Evolutionary conservation across 2,329 filamentous ascomycete genomes (phyloP).

Genomic region (Colletotrichum eremochloae): DNA sequence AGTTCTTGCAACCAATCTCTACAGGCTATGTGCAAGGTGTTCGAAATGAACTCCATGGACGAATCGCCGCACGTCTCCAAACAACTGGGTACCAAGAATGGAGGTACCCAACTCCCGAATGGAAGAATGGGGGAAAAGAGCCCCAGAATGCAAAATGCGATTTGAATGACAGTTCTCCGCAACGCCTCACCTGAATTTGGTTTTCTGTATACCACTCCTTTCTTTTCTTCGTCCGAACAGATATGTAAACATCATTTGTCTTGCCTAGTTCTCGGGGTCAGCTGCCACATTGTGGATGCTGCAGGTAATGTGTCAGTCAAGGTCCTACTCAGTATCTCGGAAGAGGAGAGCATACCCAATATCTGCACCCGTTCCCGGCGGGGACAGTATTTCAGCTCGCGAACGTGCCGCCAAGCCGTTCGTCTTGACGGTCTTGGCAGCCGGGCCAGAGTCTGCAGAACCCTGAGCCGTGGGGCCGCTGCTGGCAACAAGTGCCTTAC

Average conservation of each 20-base stretch:
- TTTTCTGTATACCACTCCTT: slow-evolving; percentile 9
- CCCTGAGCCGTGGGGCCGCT: slow-evolving; percentile 24
- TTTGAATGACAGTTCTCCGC: slow-evolving; percentile 13
- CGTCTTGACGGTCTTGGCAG: slow-evolving; percentile 23
- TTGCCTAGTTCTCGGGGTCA: slow-evolving; percentile 25
- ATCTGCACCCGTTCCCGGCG: slow-evolving; percentile 16
- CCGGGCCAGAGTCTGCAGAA: slow-evolving; percentile 9
- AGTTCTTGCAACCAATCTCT: slow-evolving; percentile 16
- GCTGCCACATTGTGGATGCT: slow-evolving; percentile 35
- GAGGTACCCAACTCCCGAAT: slow-evolving; percentile 7
- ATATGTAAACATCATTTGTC: slow-evolving; percentile 11
- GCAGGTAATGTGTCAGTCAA: not conserved
- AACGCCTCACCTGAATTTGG: slow-evolving; percentile 28
- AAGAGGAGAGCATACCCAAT: slow-evolving; percentile 11
- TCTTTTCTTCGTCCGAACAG: not conserved
- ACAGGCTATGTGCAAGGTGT: slow-evolving; percentile 12
- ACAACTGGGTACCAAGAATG: not conserved
- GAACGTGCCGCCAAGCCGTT: slow-evolving; percentile 13
- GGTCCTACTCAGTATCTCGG: not conserved
- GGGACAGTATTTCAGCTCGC: slow-evolving; percentile 19
- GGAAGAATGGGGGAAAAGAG: not conserved
- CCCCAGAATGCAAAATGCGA: slow-evolving; percentile 2
- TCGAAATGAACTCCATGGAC: slow-evolving; percentile 5
- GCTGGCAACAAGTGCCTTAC: slow-evolving; percentile 45
- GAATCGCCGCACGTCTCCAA: not conserved